These are phyloP conservation scores for Periglandula ipomoeae DNA, from an alignment of 2,329 filamentous ascomycete species.

Conservation along the genomic window DNA sequence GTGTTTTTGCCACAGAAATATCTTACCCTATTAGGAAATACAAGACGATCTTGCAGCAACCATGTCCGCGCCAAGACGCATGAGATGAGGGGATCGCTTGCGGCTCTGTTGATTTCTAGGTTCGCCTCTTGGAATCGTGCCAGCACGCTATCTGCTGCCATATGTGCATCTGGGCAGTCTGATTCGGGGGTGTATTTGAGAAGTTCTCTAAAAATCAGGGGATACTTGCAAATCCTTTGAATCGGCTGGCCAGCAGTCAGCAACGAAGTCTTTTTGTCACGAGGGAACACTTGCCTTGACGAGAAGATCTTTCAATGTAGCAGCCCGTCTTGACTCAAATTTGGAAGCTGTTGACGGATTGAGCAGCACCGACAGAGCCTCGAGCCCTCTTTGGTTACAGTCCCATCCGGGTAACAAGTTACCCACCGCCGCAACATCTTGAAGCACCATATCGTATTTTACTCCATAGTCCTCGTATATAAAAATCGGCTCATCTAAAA, in stretches of 20 bases:
- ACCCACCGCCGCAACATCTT: conserved; percentile 63
- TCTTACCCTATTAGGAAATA: conserved; percentile 62
- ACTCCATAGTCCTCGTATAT: conserved; percentile 87
- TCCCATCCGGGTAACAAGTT: conserved; percentile 65
- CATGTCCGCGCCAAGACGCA: conserved; percentile 71
- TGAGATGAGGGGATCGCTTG: conserved; percentile 62
- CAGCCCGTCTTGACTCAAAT: conserved; percentile 59
- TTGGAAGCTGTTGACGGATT: conserved; percentile 57
- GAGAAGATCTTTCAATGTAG: conserved; percentile 77
- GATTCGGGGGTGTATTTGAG: conserved; percentile 73
- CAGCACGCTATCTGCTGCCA: conserved; percentile 66
- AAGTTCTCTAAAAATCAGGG: conserved; percentile 75
- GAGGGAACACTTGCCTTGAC: conserved; percentile 68
- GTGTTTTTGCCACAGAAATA: too few relatives aligned
- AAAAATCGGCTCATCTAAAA: conserved; percentile 66
- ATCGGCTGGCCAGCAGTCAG: conserved; percentile 55
- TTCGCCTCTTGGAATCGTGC: conserved; percentile 65
- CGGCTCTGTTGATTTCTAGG: conserved; percentile 74
- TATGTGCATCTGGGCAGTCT: conserved; percentile 77
- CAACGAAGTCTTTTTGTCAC: not conserved
- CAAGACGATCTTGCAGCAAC: conserved; percentile 72
- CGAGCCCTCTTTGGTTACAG: conserved; percentile 74
- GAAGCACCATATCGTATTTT: conserved; percentile 78
- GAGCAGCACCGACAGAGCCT: conserved; percentile 68
- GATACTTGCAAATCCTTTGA: conserved; percentile 86